Base-by-base conservation (phyloP, 2,329 filamentous ascomycete species). In the Penicillium occitanis region DNA sequence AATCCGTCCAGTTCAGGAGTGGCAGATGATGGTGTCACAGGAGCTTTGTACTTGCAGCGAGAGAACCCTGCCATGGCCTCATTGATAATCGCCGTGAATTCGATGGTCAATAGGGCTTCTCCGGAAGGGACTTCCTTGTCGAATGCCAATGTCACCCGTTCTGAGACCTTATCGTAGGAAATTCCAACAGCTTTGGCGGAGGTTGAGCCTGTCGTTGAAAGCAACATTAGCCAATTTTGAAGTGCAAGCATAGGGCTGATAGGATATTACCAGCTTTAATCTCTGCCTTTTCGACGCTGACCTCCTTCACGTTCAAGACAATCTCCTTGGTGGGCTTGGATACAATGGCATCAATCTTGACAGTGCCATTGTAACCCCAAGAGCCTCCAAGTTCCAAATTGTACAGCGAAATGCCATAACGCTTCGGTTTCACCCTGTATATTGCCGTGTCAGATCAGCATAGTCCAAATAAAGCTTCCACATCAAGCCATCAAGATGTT, bases 51-150 rank as follows among this genome's bases (percentile, higher is more conserved):
- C 82, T 95, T 93, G 74, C 91, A 93, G 70, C 93, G 89, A 80
- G 95, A 97, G 84, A 97, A 97, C 48, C 93, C 93, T 67, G 91
- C 90, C 92, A 97, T 96, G 70, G 90, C 87, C 75, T 92, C 91
- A 83, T 96, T 97, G 79, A 96, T 90, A 67, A 85, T 89, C 67
- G 92, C 93, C 72, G 90, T 85, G 74, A 95, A 97, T 22, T 87
- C 84, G 74, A 97, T 86, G 57, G 85, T 82, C 50, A 97, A 79
- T 5, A 90, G 89, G 75, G 91, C 88, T 67, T 88, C 83, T 28
- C 89, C 85, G 37, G 86, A 82, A 19, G 89, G 85, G 40, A 97
- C 82, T 73, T 91, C 88, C 70, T 91, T 83, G 40, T 87, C 80
- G 76, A 99, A 96, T 71, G 84, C 83, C 71, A 99, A 84, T 65